Conservation (phyloP, 352 stramenopile species). For the Phytophthora cryptogea region DNA sequence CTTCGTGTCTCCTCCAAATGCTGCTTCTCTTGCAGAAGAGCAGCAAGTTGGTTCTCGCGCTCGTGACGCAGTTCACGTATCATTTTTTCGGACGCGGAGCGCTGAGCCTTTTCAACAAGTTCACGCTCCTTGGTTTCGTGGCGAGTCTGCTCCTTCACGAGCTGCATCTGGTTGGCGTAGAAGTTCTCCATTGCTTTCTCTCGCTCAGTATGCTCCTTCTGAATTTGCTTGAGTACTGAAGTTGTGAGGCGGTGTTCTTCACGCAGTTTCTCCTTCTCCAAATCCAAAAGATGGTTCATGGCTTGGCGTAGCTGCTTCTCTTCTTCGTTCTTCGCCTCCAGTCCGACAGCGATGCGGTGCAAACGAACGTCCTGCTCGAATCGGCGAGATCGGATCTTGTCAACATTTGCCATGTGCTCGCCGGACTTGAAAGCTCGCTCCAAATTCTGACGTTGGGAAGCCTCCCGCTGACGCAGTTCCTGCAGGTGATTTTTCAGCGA, state of each 20-base stretch:
- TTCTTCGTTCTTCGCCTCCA: conserved; percentile 66
- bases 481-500: conserved; percentile 71
- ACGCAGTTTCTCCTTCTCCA: conserved; percentile 72
- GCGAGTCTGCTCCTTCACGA: conserved; percentile 65
- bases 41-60: conserved; percentile 54
- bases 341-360: conserved; percentile 61
- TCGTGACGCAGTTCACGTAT: conserved; percentile 68
- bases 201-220: conserved; percentile 61
- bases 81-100: conserved; percentile 67
- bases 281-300: conserved; percentile 61
- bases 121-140: conserved; percentile 64
- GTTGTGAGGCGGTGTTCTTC: conserved; percentile 63
- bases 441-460: conserved; percentile 61
- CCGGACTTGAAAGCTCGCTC: conserved; percentile 64
- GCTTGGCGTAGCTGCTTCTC: conserved; percentile 71
- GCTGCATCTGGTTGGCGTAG: conserved; percentile 70
- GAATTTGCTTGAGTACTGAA: conserved; percentile 55
- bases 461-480: conserved; percentile 63
- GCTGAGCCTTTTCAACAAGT: conserved; percentile 71
- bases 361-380: conserved; percentile 75
- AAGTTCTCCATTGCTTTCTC: conserved; percentile 71
- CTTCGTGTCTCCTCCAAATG: conserved; percentile 65
- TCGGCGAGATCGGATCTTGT: conserved; percentile 67
- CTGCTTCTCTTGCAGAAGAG: conserved; percentile 59
- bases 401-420: conserved; percentile 67